Conservation (phyloP, 306 rosid species). For the Prunus mume region DNA sequence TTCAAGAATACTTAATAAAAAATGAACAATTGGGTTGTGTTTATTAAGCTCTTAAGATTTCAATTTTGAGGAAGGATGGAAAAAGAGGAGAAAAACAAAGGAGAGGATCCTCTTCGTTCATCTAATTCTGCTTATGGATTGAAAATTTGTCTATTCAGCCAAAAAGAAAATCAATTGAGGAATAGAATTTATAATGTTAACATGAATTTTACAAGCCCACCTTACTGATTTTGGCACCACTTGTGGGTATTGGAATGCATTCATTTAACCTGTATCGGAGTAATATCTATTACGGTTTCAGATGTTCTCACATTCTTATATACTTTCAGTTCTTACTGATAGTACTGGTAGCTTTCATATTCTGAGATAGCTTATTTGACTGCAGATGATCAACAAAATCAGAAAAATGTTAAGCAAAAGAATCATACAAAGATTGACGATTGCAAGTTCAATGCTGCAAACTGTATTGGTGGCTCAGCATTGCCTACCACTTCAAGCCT, state of each 20-base stretch:
- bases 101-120: too few relatives aligned
- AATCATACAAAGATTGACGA: not conserved
- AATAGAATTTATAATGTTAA: too few relatives aligned
- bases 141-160: too few relatives aligned
- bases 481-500: not conserved
- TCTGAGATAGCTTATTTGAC: not conserved
- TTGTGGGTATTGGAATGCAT: not conserved
- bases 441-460: not conserved
- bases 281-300: not conserved
- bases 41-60: too few relatives aligned
- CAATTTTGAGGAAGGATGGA: too few relatives aligned
- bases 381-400: constrained; percentile 9
- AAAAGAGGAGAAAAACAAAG: too few relatives aligned
- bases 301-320: not conserved
- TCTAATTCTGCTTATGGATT: too few relatives aligned
- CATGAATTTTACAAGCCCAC: too few relatives aligned
- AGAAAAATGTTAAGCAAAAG: not conserved
- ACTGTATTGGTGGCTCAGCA: not conserved
- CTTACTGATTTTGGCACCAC: not conserved
- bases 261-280: not conserved
- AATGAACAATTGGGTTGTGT: too few relatives aligned
- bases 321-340: not conserved
- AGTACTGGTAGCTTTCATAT: not conserved
- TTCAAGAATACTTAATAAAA: too few relatives aligned
- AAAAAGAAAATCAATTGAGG: too few relatives aligned